A percentile compares a stretch with the other conserved stretches of the same genome.
Evolutionary conservation across 169 alveolate genomes (phyloP).

Genomic region (Plasmodium cynomolgi): DNA sequence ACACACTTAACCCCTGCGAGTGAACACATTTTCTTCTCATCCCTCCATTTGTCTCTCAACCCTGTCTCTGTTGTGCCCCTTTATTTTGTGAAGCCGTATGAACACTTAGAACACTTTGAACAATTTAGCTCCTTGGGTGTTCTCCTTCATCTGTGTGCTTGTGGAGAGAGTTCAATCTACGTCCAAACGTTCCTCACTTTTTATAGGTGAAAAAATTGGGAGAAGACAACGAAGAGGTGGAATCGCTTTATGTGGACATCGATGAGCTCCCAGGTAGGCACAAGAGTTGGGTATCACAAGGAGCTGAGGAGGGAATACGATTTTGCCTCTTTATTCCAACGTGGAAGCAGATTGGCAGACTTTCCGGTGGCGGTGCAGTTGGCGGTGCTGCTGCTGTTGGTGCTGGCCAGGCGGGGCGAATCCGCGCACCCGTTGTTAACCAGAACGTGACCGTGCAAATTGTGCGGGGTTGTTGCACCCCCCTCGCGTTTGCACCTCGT

Average conservation of each 20-base stretch:
- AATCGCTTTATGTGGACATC: constrained; percentile 64
- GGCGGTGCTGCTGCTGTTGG: neutral
- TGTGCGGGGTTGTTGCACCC: neutral
- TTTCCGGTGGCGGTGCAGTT: neutral
- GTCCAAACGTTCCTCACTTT: neutral
- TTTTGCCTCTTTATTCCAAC: neutral
- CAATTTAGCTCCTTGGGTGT: neutral
- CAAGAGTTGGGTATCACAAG: neutral
- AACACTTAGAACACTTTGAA: neutral
- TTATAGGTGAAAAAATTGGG: constrained; percentile 53
- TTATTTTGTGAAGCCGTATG: neutral
- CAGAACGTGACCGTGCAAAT: neutral
- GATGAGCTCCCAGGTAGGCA: constrained; percentile 67
- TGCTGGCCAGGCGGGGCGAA: neutral
- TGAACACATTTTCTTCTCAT: neutral
- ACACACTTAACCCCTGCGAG: neutral
- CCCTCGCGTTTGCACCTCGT: neutral
- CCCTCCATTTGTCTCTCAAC: neutral
- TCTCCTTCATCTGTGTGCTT: neutral
- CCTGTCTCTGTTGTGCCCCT: neutral
- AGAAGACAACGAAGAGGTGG: constrained; percentile 63
- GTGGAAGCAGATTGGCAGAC: neutral
- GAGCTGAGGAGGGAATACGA: neutral
- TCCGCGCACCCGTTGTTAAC: neutral
- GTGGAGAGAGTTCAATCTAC: neutral